Percentiles rank a stretch among this genome's conserved stretches.
These are phyloP conservation scores for Lachnellula occidentalis DNA, from an alignment of 2,329 filamentous ascomycete species.

Conservation along the genomic window DNA sequence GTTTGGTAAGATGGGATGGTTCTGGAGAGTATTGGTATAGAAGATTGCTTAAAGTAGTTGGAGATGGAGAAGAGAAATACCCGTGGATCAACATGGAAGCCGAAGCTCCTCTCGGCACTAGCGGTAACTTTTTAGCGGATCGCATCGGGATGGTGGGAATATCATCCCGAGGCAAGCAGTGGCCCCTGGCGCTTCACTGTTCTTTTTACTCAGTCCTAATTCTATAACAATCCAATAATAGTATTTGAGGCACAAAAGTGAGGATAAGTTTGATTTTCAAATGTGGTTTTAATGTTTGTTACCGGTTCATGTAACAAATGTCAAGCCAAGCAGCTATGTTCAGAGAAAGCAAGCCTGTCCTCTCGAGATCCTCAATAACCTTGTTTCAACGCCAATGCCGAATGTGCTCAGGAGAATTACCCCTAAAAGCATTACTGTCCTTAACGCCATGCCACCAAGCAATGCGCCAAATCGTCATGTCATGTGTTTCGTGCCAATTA, in stretches of 20 bases:
- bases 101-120: conserved; percentile 9
- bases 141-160: neutral
- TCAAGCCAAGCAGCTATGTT: no score
- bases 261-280: no score
- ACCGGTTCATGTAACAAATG: no score
- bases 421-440: no score
- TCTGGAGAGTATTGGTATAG: conserved; percentile 1
- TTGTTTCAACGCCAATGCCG: no score
- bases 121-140: conserved; percentile 8
- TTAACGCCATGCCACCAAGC: neutral
- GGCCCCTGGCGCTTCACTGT: neutral
- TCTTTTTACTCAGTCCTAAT: no score
- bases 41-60: conserved; percentile 3
- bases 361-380: no score
- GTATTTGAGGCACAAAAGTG: no score
- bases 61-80: conserved; percentile 3
- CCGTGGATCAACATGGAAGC: neutral
- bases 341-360: no score
- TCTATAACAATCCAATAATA: no score
- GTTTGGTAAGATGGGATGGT: neutral
- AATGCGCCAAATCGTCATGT: neutral
- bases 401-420: no score
- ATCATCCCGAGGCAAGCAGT: neutral
- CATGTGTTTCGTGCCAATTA: neutral
- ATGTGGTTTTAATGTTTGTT: no score